phyloP scores from a whole-genome alignment of 73 alveolate genomes.

The Paramecium caudatum region DNA sequence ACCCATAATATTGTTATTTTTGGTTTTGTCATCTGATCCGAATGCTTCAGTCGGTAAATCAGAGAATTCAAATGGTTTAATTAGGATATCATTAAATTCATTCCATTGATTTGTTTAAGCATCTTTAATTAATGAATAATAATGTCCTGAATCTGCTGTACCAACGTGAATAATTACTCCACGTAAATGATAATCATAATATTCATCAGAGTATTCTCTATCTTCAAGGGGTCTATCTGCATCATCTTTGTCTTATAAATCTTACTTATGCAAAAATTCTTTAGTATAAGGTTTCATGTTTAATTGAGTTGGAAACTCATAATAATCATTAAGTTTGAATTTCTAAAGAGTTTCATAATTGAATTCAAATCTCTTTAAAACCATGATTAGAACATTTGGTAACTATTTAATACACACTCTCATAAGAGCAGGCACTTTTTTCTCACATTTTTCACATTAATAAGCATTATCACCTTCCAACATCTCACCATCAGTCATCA shows the following conservation, averaged over 20 bases:
- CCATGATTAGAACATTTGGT: constrained; percentile 93
- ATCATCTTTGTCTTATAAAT: constrained; percentile 70
- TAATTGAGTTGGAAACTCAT: constrained; percentile 94
- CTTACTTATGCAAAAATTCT: constrained; percentile 85
- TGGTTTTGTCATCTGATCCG: constrained; percentile 87
- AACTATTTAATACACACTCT: constrained; percentile 91
- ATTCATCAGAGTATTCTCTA: constrained; percentile 83
- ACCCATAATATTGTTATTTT: constrained; percentile 68
- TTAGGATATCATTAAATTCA: constrained; percentile 81
- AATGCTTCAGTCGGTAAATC: constrained; percentile 92
- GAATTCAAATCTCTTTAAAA: constrained; percentile 92
- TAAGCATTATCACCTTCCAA: constrained; percentile 98
- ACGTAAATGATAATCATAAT: constrained; percentile 86
- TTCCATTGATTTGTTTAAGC: constrained; percentile 72
- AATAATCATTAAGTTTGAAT: constrained; percentile 95
- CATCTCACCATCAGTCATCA: constrained; percentile 95
- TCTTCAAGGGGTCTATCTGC: constrained; percentile 18
- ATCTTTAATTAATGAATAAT: constrained; percentile 87
- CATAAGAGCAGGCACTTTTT: constrained; percentile 94
- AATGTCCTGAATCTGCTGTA: constrained; percentile 97
- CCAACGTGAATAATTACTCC: constrained; percentile 98
- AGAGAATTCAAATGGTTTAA: constrained; percentile 86
- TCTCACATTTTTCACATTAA: constrained; percentile 96
- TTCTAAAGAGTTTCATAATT: constrained; percentile 89
- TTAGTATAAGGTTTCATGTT: constrained; percentile 93